Conservation (phyloP, 129 eudicot genomes). For the Heracleum sosnowskyi region DNA sequence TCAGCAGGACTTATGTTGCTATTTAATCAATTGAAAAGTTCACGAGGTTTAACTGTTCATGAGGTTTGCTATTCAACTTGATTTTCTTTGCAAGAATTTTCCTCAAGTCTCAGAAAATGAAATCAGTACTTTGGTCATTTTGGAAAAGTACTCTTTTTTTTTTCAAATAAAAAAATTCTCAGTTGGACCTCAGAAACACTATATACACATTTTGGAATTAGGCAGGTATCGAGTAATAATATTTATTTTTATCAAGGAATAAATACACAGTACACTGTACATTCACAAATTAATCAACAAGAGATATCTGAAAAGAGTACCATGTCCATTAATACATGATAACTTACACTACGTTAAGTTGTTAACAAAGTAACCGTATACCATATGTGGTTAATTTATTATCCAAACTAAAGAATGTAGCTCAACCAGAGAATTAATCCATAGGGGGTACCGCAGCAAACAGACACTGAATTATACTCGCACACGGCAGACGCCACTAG, state of each 20-base stretch:
- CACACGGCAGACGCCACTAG: conserved; percentile 6
- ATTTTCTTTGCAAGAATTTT: neutral
- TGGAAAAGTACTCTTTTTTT: neutral
- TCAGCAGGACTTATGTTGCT: neutral
- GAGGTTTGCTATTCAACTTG: too few species aligned
- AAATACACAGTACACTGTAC: too few species aligned
- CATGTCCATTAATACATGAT: too few species aligned
- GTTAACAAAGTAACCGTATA: neutral
- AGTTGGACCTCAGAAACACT: neutral
- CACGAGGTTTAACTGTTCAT: too few species aligned
- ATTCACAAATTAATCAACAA: too few species aligned
- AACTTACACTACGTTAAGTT: neutral
- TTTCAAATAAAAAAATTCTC: neutral
- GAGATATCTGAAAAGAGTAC: too few species aligned
- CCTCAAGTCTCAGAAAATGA: neutral
- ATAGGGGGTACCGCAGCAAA: neutral
- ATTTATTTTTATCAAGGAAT: too few species aligned
- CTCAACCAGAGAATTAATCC: neutral
- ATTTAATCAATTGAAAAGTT: too few species aligned
- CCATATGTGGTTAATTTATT: neutral
- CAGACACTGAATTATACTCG: neutral
- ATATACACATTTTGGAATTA: too few species aligned
- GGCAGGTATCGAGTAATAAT: too few species aligned
- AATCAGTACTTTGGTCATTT: neutral
- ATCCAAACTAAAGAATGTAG: neutral